Evolutionary conservation across 257 asterid species (phyloP), one percentile per base, ranked within the genome.

Genomic region (Solanum chilense): DNA sequence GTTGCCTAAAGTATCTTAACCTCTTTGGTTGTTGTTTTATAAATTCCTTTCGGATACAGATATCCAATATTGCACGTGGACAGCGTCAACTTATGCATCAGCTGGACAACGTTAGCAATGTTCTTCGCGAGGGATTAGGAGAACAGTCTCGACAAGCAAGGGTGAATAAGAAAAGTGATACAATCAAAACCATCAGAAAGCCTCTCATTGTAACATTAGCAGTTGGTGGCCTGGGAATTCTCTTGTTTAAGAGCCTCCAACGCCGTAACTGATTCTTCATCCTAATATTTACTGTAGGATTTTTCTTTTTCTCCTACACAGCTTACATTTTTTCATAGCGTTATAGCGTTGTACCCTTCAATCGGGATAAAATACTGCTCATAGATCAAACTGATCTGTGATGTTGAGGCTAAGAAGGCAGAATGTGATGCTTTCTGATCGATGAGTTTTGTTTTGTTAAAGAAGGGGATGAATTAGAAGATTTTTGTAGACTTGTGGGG

Each of bases 41-140:
- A 78, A 13, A 25, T 35, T 35, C 12, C 62, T 39, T 52, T 12
- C 29, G 42, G 15, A 88, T 44, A 20, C 94, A 97, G 99, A 87
- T 97, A 84, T 89, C 95, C 62, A 91, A 86, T 86, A 87, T 97
- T 74, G 89, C 92, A 41, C 93, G 98, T 12, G 92, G 98, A 23
- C 99, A 97, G 44, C 94, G 95, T 82, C 99, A 97, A 92, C 89
- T 93, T 69, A 91, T 96, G 92, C 97, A 93, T 77, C 98, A 93
- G 91, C 90, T 96, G 80, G 99, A 94, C 69, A 94, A 91, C 75
- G 92, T 97, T 60, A 92, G 88, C 93, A 94, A 68, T 60, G 90
- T 93, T 88, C 82, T 97, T 10, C 95, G 87, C 0, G 88, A 90
- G 78, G 88, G 75, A 70, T 45, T 86, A 70, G 90, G 37, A 42